phyloP scores from a whole-genome alignment of 1,284 basidiomycete genomes.

The Sanghuangporus sanghuang region DNA sequence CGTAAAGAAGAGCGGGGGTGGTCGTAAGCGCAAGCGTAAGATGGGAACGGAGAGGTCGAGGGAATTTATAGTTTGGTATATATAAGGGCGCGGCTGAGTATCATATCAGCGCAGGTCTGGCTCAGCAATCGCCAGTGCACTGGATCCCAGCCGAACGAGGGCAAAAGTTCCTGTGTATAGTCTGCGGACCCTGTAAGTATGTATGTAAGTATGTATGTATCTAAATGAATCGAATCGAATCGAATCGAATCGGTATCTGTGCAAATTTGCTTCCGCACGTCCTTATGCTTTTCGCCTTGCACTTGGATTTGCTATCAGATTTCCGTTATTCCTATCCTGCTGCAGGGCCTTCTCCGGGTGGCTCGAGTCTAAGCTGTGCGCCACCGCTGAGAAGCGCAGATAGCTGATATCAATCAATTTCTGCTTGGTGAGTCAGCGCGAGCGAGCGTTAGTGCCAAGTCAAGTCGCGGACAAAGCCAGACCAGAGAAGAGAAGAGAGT shows the following conservation, averaged over 20 bases:
- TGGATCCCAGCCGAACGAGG: background rate
- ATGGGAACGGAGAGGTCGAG: background rate
- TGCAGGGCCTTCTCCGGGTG: background rate
- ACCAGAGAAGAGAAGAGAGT: background rate
- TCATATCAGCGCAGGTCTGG: background rate
- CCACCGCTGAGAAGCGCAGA: background rate
- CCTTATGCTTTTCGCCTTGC: background rate
- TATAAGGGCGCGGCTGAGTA: background rate
- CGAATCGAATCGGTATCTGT: background rate
- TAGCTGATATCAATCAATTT: background rate
- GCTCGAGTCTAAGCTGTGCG: background rate
- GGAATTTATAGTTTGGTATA: background rate
- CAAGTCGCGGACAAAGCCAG: background rate
- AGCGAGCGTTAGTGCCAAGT: background rate
- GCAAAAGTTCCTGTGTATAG: background rate
- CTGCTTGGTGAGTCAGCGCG: background rate
- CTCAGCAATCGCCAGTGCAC: background rate
- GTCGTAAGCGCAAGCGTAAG: constrained; percentile 3
- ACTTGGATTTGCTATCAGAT: background rate
- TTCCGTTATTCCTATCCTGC: background rate
- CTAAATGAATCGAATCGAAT: no score
- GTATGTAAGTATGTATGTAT: background rate
- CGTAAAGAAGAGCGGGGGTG: constrained; percentile 3
- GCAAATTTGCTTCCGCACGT: background rate
- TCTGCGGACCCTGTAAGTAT: background rate